Evolutionary conservation across 2,329 filamentous ascomycete species (phyloP), one percentile per base, ranked within the genome.

Genomic region (Diaporthe citri): DNA sequence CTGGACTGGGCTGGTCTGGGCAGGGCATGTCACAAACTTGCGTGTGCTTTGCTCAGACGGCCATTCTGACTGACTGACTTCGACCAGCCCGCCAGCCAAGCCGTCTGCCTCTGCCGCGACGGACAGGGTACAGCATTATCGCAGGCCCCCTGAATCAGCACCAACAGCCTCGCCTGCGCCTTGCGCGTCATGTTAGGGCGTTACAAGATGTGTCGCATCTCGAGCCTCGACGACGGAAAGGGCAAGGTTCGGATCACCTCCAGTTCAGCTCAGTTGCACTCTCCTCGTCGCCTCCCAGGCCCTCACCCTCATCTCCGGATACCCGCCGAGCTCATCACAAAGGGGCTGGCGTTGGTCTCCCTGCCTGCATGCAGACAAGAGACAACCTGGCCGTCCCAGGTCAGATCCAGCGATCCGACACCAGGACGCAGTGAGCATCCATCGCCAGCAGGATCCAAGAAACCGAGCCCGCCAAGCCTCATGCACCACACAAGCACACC

Each of bases 331-430:
- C 57, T 62, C 56, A 36, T 64, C 48, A 69, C 64, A 69, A 69
- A 69, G 64, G 64, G 64, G 80, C 78, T 90, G 89, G 82, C 82
- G 55, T 88, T 85, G 20, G 87, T 89, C 52, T 82, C 78, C 31
- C 88, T 87, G 56, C 81, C 87, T 87, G 57, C 67, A 51, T 55
- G 64, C 46, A 69, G 64, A 41, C 60, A 46, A 64, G 60, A 64
- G 60, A 64, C 60, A 64, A 64, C 59, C 59, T 64, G 62, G 43
- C 62, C 22, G 43, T 36, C 46, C 43, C 13, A 52, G 31, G 64
- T 28, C 64, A 67, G 64, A 52, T n/a, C 13, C 34, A 51, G n/a
- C 34, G 52, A 56, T 56, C 52, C 52, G 52, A 56, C 52, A 48
- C 43, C 43, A 52, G 43, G 46, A 67, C 62, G 64, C 64, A 69